Evolutionary conservation across 805 yeast genomes (phyloP), one percentile per base, ranked within the genome.

Genomic region (Candida ovalis): DNA sequence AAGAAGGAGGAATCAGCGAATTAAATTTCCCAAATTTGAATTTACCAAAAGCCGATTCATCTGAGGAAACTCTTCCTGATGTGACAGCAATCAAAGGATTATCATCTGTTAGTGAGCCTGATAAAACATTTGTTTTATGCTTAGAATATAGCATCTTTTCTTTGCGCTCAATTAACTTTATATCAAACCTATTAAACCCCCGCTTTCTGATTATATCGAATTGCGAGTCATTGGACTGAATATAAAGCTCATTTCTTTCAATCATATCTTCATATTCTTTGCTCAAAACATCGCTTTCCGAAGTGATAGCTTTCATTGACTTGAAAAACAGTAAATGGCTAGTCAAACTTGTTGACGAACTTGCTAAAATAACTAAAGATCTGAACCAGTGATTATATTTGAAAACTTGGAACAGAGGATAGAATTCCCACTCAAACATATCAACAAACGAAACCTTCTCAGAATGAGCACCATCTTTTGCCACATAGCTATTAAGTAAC

Each of bases 1-100:
- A 56, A 3, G 57, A 50, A 9, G 66, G 64, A 15, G 66, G 66
- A 17, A 58, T 54, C 28, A 58, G 28, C 9, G 57, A 53, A 4
- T 49, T 45, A 12, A 54, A 57, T 28, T 41, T 46, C 5, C 21
- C 33, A 8, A 41, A 39, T 4, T 19, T 41, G 19, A 36, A 43
- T 9, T 37, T 44, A 30, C 32, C 22, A 3, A 18, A 13, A 2
- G 33, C 40, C 8, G 48, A 32, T 10, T 35, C 22, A 19, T 30
- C 44, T n/a, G 54, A 40, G 7, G 30, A 19, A 13, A 49, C 33
- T 8, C 41, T 28, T 5, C 42, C 23, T 12, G 60, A 46, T 2
- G 50, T 37, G 4, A 44, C 46, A n/a, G 57, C 51, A 15, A 55
- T 49, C 48, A 57, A 27, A 13, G 61, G 60, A 45, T 57, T 57